Percentiles rank a stretch among this genome's conserved stretches.
Conservation (phyloP, 2,329 filamentous ascomycete species). For the Beauveria australis region DNA sequence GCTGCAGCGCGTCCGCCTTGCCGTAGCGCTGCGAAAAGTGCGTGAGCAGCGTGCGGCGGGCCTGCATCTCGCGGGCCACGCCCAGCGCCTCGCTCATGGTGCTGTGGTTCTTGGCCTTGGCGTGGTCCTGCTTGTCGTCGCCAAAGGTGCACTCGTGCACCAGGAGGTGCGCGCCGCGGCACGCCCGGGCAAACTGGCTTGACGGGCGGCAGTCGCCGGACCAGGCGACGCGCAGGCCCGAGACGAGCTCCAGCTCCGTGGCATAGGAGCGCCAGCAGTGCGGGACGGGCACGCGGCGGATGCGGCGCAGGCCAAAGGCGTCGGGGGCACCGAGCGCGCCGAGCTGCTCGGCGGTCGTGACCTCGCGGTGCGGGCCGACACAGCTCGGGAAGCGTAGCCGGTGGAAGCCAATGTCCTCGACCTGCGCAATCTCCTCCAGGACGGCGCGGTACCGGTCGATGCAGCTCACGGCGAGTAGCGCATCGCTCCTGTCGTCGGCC, state of each 20-base stretch:
- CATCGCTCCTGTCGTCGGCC: conserved; percentile 23
- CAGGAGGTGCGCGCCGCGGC: conserved; percentile 67
- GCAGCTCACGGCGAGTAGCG: conserved; percentile 58
- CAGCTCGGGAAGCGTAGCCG: conserved; percentile 33
- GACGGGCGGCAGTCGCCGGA: conserved; percentile 89
- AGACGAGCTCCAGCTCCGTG: conserved; percentile 67
- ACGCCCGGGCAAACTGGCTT: conserved; percentile 59
- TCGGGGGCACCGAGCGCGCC: conserved; percentile 26
- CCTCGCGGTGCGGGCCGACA: conserved; percentile 12
- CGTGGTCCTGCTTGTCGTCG: conserved; percentile 71
- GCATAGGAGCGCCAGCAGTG: conserved; percentile 79
- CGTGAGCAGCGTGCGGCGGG: conserved; percentile 73
- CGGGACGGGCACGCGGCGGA: conserved; percentile 59
- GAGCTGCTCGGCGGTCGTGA: conserved; percentile 24
- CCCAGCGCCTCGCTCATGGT: conserved; percentile 80
- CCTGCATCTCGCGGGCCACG: conserved; percentile 70
- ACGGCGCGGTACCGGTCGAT: conserved; percentile 65
- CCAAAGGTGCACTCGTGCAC: conserved; percentile 97
- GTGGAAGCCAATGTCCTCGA: conserved; percentile 68
- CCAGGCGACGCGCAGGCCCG: conserved; percentile 80
- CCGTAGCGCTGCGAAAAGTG: conserved; percentile 95
- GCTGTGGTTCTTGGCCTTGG: conserved; percentile 79
- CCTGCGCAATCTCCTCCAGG: conserved; percentile 67
- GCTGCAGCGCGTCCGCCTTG: conserved; percentile 39
- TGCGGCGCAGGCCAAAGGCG: conserved; percentile 52